A percentile compares a stretch with the other conserved stretches of the same genome.
Evolutionary conservation across 2,329 filamentous ascomycete species (phyloP).

Genomic region (Penicillium sp.): DNA sequence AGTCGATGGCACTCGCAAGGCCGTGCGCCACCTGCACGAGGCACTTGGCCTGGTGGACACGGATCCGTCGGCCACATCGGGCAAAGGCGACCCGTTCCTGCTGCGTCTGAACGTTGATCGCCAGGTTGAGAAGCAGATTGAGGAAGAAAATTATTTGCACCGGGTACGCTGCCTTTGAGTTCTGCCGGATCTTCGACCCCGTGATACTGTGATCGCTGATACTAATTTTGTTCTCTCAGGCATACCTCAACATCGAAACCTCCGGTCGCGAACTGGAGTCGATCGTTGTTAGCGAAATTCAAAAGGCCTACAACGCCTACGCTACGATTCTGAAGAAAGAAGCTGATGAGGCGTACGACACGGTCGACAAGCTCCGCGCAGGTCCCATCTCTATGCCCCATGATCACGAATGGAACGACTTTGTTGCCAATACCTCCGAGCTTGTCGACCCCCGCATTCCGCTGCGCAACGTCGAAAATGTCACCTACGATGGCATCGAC

Average conservation of each 20-base stretch:
- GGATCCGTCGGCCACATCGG: conserved; percentile 66
- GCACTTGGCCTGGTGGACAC: conserved; percentile 71
- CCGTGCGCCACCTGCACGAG: conserved; percentile 75
- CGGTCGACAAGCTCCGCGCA: conserved; percentile 72
- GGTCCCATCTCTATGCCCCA: conserved; percentile 91
- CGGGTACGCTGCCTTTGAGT: conserved; percentile 52
- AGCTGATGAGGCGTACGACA: conserved; percentile 70
- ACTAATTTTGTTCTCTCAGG: conserved; percentile 45
- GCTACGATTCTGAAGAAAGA: conserved; percentile 87
- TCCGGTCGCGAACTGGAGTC: conserved; percentile 92
- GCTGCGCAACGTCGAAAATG: conserved; percentile 69
- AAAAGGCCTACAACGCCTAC: conserved; percentile 94
- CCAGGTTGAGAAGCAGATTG: conserved; percentile 84
- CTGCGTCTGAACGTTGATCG: conserved; percentile 79
- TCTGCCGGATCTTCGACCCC: neutral
- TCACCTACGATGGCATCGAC: conserved; percentile 85
- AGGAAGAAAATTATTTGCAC: conserved; percentile 96
- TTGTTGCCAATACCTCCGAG: conserved; percentile 73
- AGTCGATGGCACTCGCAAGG: conserved; percentile 74
- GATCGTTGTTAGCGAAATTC: conserved; percentile 94
- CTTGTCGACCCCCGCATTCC: conserved; percentile 82
- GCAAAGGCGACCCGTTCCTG: conserved; percentile 89
- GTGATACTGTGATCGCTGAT: conserved; percentile 9
- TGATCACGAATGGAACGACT: conserved; percentile 82
- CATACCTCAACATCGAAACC: conserved; percentile 87